These are phyloP conservation scores for Cupressus sempervirens DNA, from an alignment of 75 land plant species.

Conservation along the genomic window DNA sequence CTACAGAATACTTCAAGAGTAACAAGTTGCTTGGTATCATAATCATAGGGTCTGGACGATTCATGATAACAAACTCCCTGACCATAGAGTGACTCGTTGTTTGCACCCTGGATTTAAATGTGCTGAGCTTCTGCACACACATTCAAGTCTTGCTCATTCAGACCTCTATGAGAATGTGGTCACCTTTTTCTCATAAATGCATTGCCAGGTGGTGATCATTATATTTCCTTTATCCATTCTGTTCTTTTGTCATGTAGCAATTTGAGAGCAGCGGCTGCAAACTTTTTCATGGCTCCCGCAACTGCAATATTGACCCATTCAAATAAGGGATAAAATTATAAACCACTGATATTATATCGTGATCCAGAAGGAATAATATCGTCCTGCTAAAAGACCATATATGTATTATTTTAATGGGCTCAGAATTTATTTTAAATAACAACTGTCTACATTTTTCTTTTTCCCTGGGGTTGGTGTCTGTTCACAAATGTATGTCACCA, in stretches of 20 bases:
- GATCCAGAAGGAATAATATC: not conserved
- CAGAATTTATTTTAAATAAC: not conserved
- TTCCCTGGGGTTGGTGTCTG: not conserved
- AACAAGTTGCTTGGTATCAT: too few species aligned
- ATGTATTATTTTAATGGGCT: not conserved
- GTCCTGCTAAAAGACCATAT: not conserved
- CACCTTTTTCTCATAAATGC: not conserved
- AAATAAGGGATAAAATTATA: not conserved
- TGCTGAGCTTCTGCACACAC: too few species aligned
- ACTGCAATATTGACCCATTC: not conserved
- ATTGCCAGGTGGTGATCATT: not conserved
- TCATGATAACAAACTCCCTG: not conserved
- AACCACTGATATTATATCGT: not conserved
- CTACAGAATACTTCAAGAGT: too few species aligned
- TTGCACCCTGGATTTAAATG: not conserved
- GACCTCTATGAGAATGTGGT: not conserved
- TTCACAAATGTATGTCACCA: not conserved
- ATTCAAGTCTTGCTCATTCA: not conserved
- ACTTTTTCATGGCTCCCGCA: not conserved
- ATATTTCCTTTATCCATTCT: not conserved
- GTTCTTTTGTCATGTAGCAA: not conserved
- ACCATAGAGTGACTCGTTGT: not conserved
- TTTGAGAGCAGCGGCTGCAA: not conserved
- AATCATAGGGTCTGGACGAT: too few species aligned
- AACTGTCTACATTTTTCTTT: not conserved